Evolutionary conservation across 2,329 filamentous ascomycete species (phyloP), one percentile per base, ranked within the genome.

Genomic region (Daldinia eschscholtzii): DNA sequence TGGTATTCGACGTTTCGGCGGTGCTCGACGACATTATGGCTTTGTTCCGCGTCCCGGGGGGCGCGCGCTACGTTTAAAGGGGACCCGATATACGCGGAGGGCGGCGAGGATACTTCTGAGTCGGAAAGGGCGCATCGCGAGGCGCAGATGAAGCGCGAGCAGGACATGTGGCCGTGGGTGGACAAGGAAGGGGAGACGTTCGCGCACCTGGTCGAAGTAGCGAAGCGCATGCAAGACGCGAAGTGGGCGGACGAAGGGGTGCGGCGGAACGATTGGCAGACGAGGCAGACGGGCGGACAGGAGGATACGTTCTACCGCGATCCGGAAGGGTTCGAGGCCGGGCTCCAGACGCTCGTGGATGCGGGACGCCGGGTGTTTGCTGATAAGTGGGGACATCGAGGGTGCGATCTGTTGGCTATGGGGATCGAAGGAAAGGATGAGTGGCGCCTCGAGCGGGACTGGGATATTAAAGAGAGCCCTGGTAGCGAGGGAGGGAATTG

Each of bases 251-350:
- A 70, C 3, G 30, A 70, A 15, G 72, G 70, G n/a, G 53, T 67
- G 63, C 20, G 71, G 39, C 74, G 81, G 26, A 83, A 83, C 69
- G 76, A 71, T 4, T 84, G 82, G 81, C 82, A 84, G 67, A 73
- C 71, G 1, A 72, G 76, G n/a, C 83, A 84, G 68, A 71, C 68
- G 0, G 83, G 83, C 6, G 83, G 83, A 0, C 57, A 78, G 18
- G 80, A 79, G 9, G 83, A 85, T 62, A 82, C 83, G 0, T 84
- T 80, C 70, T 82, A 83, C 73, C 74, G 79, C 41, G 78, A 83
- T 65, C 70, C 77, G 0, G 77, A 77, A 9, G 82, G 81, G 1
- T 81, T 82, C 70, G 74, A 77, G 15, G 57, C 60, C 3, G 80
- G 76, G 0, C 65, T 81, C n/a, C 63, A 74, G 55, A 77, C 75